Conservation (phyloP, 2,329 filamentous ascomycete genomes). For the Hirsutella thompsonii region DNA sequence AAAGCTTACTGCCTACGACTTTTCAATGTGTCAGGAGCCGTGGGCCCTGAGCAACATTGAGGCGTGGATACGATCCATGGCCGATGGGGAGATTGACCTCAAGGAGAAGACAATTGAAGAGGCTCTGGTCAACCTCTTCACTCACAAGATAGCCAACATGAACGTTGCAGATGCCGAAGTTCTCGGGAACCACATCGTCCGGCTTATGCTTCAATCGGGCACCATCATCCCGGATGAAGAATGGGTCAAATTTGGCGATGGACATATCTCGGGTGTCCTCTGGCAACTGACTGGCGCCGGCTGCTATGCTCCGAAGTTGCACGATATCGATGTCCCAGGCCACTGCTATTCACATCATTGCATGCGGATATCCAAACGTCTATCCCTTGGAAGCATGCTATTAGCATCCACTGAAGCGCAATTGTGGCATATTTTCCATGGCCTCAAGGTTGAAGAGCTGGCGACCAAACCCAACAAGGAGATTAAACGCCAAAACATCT, state of each 20-base stretch:
- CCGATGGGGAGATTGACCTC: conserved; percentile 81
- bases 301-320: conserved; percentile 79
- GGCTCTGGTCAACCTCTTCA: conserved; percentile 79
- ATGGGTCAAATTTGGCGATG: conserved; percentile 86
- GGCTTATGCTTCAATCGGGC: conserved; percentile 65
- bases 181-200: conserved; percentile 63
- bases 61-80: conserved; percentile 76
- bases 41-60: conserved; percentile 90
- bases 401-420: conserved; percentile 58
- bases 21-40: conserved; percentile 73
- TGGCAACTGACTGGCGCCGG: conserved; percentile 87
- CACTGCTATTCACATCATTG: conserved; percentile 92
- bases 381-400: conserved; percentile 67
- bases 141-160: conserved; percentile 92
- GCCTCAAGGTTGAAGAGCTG: conserved; percentile 63
- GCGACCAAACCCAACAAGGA: conserved; percentile 71
- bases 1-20: conserved; percentile 70
- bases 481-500: conserved; percentile 79
- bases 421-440: conserved; percentile 87
- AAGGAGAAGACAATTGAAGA: conserved; percentile 77
- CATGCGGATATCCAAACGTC: conserved; percentile 86
- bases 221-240: conserved; percentile 84
- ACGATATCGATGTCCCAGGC: conserved; percentile 55
- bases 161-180: conserved; percentile 94
- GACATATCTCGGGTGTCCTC: conserved; percentile 74